Evolutionary conservation across 805 yeast species (phyloP).

Genomic region (Diddensiella santjacobensis): DNA sequence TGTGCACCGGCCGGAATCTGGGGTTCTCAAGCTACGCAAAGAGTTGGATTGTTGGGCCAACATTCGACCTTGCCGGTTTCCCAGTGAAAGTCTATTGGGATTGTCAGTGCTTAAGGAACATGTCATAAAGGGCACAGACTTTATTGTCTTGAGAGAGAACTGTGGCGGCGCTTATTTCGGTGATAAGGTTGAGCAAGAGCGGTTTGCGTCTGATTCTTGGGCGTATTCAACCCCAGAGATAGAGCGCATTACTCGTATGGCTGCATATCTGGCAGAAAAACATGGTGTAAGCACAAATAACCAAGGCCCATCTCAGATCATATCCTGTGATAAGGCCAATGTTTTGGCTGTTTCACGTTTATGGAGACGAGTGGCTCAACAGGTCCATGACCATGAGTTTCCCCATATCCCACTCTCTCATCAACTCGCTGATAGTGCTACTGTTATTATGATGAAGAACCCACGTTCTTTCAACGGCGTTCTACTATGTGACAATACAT

Average conservation of each 20-base stretch:
- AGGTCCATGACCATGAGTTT: slow-evolving; percentile 76
- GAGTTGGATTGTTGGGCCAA: slow-evolving; percentile 90
- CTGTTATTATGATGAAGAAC: slow-evolving; percentile 87
- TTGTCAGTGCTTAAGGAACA: slow-evolving; percentile 78
- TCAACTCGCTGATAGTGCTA: slow-evolving; percentile 97
- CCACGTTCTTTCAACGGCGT: slow-evolving; percentile 90
- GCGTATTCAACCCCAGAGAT: slow-evolving; percentile 84
- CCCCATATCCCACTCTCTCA: slow-evolving; percentile 82
- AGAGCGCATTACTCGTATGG: slow-evolving; percentile 93
- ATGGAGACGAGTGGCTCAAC: slow-evolving; percentile 89
- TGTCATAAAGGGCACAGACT: slow-evolving; percentile 78
- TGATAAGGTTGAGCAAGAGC: slow-evolving; percentile 79
- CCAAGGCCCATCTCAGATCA: slow-evolving; percentile 72
- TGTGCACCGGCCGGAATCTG: slow-evolving; percentile 96
- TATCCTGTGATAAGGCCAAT: slow-evolving; percentile 94
- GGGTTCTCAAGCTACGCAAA: slow-evolving; percentile 84
- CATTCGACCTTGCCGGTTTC: slow-evolving; percentile 88
- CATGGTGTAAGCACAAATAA: slow-evolving; percentile 42
- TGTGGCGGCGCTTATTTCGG: slow-evolving; percentile 96
- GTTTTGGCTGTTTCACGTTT: slow-evolving; percentile 90
- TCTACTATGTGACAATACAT: slow-evolving; percentile 88
- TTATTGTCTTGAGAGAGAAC: slow-evolving; percentile 83
- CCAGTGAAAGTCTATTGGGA: slow-evolving; percentile 69
- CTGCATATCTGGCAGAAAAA: slow-evolving; percentile 76
- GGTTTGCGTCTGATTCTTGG: slow-evolving; percentile 89